Base-by-base conservation (phyloP, 2,329 filamentous ascomycete genomes). In the Aureobasidium vineae region DNA sequence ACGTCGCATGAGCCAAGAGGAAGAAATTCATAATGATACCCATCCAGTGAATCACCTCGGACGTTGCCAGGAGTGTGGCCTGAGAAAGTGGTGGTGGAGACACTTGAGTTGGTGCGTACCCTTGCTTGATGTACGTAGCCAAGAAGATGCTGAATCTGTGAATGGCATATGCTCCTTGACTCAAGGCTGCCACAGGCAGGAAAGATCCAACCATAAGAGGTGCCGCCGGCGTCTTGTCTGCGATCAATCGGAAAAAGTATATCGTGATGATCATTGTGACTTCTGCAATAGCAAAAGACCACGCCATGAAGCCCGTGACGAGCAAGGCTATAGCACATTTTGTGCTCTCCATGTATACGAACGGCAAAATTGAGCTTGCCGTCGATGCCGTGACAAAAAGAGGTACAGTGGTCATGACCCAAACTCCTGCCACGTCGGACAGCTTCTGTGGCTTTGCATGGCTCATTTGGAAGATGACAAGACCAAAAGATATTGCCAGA, bases 21-120 rank as follows among this genome's bases (percentile, higher is more conserved):
- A 68, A 68, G 1, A 73, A 63, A 6, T 65, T 41, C 21, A 69
- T 43, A 15, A 73, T 50, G 43, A 73, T 68, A 31, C 72, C 72
- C 2, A 71, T 47, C 72, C 72, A 73, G 26, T 71, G 66, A 21
- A 73, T 69, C 15, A 54, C 66, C 45, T 72, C 70, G 16, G 67
- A 68, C 10, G 69, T 66, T 23, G 69, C 69, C 15, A 65, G 59
- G 4, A 69, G 38, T 31, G 67, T 68, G 8, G 60, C 31, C 3
- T n/a, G 28, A 26, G 67, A 60, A 19, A 68, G 26, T 19, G 70
- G 63, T 26, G 69, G 67, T 43, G 69, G 67, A 8, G 40, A 40
- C 16, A 67, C 52, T 28, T 69, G 67, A 3, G 66, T 67, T 16
- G 70, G 68, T 16, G 47, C 63, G 40, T 69, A 73, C 23, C 60